phyloP scores from a whole-genome alignment of 306 rosid genomes.

The Prunus mira region DNA sequence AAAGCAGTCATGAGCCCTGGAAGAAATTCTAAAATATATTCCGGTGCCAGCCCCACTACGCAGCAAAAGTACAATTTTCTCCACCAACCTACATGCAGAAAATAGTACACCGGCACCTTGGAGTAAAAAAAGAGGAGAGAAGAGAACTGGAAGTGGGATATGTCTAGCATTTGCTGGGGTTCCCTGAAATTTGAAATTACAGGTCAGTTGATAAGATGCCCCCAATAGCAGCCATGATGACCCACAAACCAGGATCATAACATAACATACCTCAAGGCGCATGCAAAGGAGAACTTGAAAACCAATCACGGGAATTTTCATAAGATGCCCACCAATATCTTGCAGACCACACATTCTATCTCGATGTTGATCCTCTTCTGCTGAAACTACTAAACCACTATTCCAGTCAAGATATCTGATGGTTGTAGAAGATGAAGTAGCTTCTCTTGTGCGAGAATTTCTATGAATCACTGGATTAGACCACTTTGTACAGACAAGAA shows the following conservation, averaged over 20 bases:
- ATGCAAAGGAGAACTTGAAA: conserved; percentile 94
- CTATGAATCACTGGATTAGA: conserved; percentile 92
- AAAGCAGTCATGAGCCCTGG: conserved; percentile 74
- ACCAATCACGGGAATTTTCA: conserved; percentile 81
- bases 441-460: conserved; percentile 59
- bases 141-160: conserved; percentile 70
- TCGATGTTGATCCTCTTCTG: conserved; percentile 65
- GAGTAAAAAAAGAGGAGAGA: conserved; percentile 77
- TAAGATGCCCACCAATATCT: conserved; percentile 93
- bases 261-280: conserved; percentile 71
- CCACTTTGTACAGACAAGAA: conserved; percentile 99
- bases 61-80: conserved; percentile 68
- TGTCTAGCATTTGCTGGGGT: conserved; percentile 62
- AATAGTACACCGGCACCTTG: conserved; percentile 82
- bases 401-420: conserved; percentile 90
- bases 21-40: conserved; percentile 67
- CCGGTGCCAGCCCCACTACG: conserved; percentile 68
- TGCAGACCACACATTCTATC: conserved; percentile 81
- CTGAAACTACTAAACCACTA: conserved; percentile 66
- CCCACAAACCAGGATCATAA: conserved; percentile 22
- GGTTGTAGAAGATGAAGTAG: conserved; percentile 69
- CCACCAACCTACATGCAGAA: conserved; percentile 68
- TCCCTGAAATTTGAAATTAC: conserved; percentile 62
- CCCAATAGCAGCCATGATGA: conserved; percentile 17
- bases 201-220: conserved; percentile 15